Evolutionary conservation across 352 stramenopile species (phyloP).

Genomic region (Pythium rhizo-oryzae): DNA sequence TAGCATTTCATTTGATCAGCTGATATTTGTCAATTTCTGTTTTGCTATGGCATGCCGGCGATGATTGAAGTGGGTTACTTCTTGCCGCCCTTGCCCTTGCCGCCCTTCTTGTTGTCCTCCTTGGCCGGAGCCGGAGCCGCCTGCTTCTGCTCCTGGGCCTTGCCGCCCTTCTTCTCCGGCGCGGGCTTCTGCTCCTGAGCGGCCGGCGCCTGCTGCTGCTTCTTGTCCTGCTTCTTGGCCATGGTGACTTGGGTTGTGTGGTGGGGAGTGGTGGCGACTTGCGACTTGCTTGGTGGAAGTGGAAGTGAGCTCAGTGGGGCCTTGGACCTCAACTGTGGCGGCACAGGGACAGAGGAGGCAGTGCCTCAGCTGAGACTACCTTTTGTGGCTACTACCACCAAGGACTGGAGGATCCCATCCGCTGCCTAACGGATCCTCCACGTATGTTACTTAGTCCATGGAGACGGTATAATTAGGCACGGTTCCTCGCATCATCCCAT

Average conservation of each 20-base stretch:
- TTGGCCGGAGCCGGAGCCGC: constrained; percentile 1
- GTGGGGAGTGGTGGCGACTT: constrained; percentile 16
- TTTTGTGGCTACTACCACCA: too few relatives aligned
- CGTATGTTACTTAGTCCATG: too few relatives aligned
- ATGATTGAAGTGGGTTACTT: too few relatives aligned
- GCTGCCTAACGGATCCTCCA: neutral
- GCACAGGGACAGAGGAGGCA: too few relatives aligned
- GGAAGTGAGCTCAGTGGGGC: constrained; percentile 17
- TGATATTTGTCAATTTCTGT: too few relatives aligned
- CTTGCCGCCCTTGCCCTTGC: constrained; percentile 42
- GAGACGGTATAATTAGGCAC: too few relatives aligned
- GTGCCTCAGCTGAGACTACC: too few relatives aligned
- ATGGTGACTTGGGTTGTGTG: constrained; percentile 10
- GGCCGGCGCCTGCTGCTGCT: constrained; percentile 10
- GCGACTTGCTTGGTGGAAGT: constrained; percentile 11
- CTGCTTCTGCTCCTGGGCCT: constrained; percentile 16
- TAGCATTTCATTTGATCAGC: too few relatives aligned
- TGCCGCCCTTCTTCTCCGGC: constrained; percentile 19
- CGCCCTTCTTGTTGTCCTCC: constrained; percentile 33
- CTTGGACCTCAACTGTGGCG: too few relatives aligned
- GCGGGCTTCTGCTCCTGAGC: constrained; percentile 10
- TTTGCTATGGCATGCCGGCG: too few relatives aligned
- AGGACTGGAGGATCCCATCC: neutral
- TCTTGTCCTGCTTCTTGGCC: constrained; percentile 24
- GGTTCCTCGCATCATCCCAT: too few relatives aligned